Evolutionary conservation across 202 grass and related monocot genomes (phyloP).

Genomic region (Tripidium arundinaceum): DNA sequence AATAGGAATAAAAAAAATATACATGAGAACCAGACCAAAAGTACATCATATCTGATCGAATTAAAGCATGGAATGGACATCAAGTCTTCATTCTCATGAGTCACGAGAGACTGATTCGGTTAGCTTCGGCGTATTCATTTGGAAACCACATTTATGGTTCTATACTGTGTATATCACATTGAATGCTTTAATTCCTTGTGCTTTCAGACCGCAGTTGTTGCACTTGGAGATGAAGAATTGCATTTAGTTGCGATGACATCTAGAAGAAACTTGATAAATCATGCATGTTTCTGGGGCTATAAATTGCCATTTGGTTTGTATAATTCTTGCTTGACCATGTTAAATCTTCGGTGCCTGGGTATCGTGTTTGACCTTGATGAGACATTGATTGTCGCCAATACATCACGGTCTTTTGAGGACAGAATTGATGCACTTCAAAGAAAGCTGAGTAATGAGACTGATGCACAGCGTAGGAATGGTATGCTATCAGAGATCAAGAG

Average conservation of each 20-base stretch:
- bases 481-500: slow-evolving; percentile 95
- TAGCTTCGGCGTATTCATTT: no score
- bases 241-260: slow-evolving; percentile 97
- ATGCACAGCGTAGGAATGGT: slow-evolving; percentile 64
- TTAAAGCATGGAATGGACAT: no score
- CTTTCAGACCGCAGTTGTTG: slow-evolving; percentile 84
- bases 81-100: no score
- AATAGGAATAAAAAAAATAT: no score
- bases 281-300: slow-evolving; percentile 95
- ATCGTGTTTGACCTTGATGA: slow-evolving; percentile 99
- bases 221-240: slow-evolving; percentile 74
- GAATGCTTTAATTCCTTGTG: slow-evolving; percentile 9
- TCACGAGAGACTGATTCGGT: no score
- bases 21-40: no score
- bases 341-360: slow-evolving; percentile 85
- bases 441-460: slow-evolving; percentile 85
- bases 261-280: slow-evolving; percentile 47
- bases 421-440: slow-evolving; percentile 90
- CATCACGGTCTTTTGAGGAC: slow-evolving; percentile 83
- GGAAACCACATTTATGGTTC: slow-evolving; percentile 1
- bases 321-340: slow-evolving; percentile 78
- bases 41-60: no score
- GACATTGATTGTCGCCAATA: slow-evolving; percentile 92
- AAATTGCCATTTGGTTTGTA: slow-evolving; percentile 69
- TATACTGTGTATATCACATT: slow-evolving; percentile 4